Conservation (phyloP, 2,329 filamentous ascomycete genomes). For the Calonectria multiphialidica region DNA sequence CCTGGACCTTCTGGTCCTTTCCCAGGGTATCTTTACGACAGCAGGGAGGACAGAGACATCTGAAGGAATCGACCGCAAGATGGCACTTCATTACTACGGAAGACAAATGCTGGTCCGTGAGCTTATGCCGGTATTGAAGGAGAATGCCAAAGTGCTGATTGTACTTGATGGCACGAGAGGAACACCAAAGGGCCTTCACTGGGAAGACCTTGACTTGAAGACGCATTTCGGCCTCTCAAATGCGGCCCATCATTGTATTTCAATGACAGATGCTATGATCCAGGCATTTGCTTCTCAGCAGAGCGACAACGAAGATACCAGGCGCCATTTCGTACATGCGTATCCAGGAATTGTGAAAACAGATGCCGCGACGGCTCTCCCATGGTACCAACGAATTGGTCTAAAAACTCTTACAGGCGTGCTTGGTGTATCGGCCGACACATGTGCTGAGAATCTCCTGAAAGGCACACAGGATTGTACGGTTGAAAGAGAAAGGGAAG, state of each 20-base stretch:
- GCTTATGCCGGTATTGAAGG: slow-evolving; percentile 51
- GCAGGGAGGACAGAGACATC: slow-evolving; percentile 53
- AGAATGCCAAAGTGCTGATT: slow-evolving; percentile 53
- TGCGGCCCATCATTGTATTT: slow-evolving; percentile 51
- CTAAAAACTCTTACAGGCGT: slow-evolving; percentile 28
- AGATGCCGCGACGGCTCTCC: slow-evolving; percentile 43
- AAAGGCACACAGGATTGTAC: slow-evolving; percentile 31
- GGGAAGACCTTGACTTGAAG: slow-evolving; percentile 56
- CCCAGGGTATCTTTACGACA: slow-evolving; percentile 52
- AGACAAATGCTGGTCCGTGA: slow-evolving; percentile 57
- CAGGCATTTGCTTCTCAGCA: slow-evolving; percentile 48
- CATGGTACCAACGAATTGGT: slow-evolving; percentile 43
- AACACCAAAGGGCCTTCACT: slow-evolving; percentile 48
- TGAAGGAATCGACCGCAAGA: slow-evolving; percentile 59
- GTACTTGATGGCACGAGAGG: slow-evolving; percentile 50
- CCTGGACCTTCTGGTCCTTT: slow-evolving; percentile 54
- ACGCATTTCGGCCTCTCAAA: slow-evolving; percentile 46
- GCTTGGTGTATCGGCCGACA: slow-evolving; percentile 40
- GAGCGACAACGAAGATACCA: slow-evolving; percentile 20
- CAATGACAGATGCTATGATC: slow-evolving; percentile 55
- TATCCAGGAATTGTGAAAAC: slow-evolving; percentile 55
- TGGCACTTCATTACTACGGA: slow-evolving; percentile 61
- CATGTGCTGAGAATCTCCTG: slow-evolving; percentile 45
- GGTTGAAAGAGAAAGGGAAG: slow-evolving; percentile 29
- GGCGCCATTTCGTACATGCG: slow-evolving; percentile 53